A percentile compares a stretch with the other conserved stretches of the same genome.
Conservation (phyloP, 345 rosid genomes). For the Citrus glauca region DNA sequence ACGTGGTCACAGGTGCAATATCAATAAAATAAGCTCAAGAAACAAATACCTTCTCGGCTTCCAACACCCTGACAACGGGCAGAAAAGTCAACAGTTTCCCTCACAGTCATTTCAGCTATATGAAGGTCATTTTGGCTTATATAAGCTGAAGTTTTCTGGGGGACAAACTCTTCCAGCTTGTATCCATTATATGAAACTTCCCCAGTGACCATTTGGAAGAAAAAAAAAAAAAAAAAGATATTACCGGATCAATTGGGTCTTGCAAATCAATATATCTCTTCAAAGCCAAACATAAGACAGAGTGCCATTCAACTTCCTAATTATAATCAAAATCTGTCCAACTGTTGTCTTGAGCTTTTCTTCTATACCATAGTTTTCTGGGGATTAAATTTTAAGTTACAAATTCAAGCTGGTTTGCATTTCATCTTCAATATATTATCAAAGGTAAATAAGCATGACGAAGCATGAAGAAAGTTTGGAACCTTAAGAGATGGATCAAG, state of each 20-base stretch:
- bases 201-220: background rate
- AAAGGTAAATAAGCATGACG: background rate
- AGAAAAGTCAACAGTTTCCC: constrained; percentile 58
- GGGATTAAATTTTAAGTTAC: too few species aligned
- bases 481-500: constrained; percentile 21
- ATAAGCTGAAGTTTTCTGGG: constrained; percentile 56
- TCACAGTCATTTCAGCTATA: constrained; percentile 56
- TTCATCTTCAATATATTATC: background rate
- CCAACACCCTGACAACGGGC: constrained; percentile 63
- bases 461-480: background rate
- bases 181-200: constrained; percentile 37
- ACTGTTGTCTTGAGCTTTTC: too few species aligned
- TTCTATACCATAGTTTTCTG: too few species aligned
- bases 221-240: background rate
- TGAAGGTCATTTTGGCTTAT: constrained; percentile 53
- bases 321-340: too few species aligned
- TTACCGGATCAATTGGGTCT: background rate
- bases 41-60: constrained; percentile 28
- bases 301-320: too few species aligned
- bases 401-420: too few species aligned
- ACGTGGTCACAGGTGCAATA: background rate
- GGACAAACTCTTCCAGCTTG: constrained; percentile 46
- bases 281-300: constrained; percentile 30
- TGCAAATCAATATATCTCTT: constrained; percentile 7
- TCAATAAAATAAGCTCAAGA: background rate